Evolutionary conservation across 306 rosid species (phyloP).

Genomic region (Rosa lucieae): DNA sequence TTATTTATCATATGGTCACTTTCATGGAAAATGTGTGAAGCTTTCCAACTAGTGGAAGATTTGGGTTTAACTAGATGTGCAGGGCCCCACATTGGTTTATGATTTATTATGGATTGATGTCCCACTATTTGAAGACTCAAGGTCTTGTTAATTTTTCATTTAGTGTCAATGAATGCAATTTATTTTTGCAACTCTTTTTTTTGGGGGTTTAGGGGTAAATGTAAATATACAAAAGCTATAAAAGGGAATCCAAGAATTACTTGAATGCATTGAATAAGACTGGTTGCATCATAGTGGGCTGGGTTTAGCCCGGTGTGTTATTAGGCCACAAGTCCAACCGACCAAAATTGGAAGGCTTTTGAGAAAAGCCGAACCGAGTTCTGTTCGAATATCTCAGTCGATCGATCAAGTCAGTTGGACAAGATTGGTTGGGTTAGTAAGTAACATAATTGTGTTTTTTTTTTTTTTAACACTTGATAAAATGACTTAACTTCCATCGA

Average conservation of each 20-base stretch:
- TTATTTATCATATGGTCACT: slow-evolving; percentile 32
- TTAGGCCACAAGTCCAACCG: no score
- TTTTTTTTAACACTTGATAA: no score
- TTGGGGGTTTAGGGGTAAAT: not conserved
- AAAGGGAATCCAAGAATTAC: not conserved
- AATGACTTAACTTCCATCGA: no score
- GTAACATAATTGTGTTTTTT: no score
- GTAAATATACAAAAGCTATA: not conserved
- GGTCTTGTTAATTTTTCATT: slow-evolving; percentile 21
- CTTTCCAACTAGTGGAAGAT: slow-evolving; percentile 54
- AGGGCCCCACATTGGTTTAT: slow-evolving; percentile 35
- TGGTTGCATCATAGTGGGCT: not conserved
- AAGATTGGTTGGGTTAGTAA: no score
- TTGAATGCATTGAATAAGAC: no score
- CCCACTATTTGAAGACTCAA: slow-evolving; percentile 36
- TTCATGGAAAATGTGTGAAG: slow-evolving; percentile 59
- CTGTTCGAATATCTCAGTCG: no score
- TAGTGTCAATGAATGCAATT: slow-evolving; percentile 19
- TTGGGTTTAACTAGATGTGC: slow-evolving; percentile 46
- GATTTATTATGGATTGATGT: slow-evolving; percentile 4
- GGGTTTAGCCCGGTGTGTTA: no score
- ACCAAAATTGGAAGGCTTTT: no score
- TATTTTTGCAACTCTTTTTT: not conserved
- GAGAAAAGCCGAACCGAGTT: no score
- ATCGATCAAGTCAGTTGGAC: no score